Conservation (phyloP, 2,329 filamentous ascomycete species). For the Exophiala calicioides region DNA sequence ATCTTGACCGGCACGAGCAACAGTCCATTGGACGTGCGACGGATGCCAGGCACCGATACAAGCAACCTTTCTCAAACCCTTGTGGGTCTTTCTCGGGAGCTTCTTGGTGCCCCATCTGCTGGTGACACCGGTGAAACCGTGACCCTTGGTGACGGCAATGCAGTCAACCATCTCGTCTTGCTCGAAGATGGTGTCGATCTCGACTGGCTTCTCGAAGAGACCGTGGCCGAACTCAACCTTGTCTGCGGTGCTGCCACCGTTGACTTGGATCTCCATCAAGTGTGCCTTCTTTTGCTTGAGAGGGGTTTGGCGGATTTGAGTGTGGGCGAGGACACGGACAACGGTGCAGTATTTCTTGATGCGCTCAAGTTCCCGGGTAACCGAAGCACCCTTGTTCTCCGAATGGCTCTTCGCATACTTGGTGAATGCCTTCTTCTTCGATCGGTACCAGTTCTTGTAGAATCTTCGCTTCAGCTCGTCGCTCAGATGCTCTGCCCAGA, state of each 20-base stretch:
- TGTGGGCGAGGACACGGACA: constrained; percentile 98
- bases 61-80: constrained; percentile 99
- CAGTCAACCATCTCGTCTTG: constrained; percentile 99
- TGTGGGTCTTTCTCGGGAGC: constrained; percentile 99
- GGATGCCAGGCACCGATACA: constrained; percentile 99
- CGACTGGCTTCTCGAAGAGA: constrained; percentile 98
- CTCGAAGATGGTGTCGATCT: constrained; percentile 94
- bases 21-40: constrained; percentile 99
- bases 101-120: constrained; percentile 99
- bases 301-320: constrained; percentile 97
- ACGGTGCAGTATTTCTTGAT: constrained; percentile 99
- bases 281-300: constrained; percentile 99
- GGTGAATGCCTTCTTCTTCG: constrained; percentile 99
- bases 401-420: constrained; percentile 99
- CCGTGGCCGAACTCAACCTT: constrained; percentile 95
- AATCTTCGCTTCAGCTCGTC: constrained; percentile 99
- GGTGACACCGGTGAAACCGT: constrained; percentile 97
- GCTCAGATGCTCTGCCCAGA: constrained; percentile 99
- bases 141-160: constrained; percentile 99
- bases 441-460: constrained; percentile 99
- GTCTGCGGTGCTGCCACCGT: constrained; percentile 91
- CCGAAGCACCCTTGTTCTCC: constrained; percentile 82
- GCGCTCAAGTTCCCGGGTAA: constrained; percentile 97
- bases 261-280: constrained; percentile 99
- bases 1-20: constrained; percentile 98